phyloP scores from a whole-genome alignment of 1,284 basidiomycete genomes.

The Trametes versicolor region DNA sequence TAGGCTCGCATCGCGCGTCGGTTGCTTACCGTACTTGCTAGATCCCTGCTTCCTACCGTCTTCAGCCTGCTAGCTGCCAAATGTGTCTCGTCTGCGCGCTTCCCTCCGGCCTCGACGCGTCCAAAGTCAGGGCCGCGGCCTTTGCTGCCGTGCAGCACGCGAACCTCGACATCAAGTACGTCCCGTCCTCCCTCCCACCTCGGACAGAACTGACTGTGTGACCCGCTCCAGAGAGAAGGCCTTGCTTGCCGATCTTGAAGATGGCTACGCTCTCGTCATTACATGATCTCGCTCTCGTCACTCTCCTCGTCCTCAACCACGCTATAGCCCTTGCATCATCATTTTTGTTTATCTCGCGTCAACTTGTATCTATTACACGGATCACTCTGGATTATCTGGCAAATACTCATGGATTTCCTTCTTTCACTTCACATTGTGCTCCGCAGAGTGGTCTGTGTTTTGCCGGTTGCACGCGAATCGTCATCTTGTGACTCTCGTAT shows the following conservation, averaged over 20 bases:
- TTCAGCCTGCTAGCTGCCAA: conserved; percentile 69
- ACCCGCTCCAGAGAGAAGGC: conserved; percentile 54
- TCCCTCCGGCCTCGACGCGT: conserved; percentile 52
- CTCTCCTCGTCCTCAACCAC: conserved; percentile 19
- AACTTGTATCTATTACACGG: conserved; percentile 36
- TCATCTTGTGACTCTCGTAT: neutral
- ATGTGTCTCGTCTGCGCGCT: conserved; percentile 64
- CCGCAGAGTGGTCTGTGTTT: neutral
- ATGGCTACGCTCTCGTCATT: conserved; percentile 65
- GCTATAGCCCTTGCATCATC: conserved; percentile 25
- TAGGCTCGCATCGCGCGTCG: neutral
- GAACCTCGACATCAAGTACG: conserved; percentile 57
- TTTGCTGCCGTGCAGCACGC: conserved; percentile 57
- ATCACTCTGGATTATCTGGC: conserved; percentile 28
- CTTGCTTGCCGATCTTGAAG: conserved; percentile 59
- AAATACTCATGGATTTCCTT: conserved; percentile 17
- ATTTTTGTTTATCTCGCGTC: conserved; percentile 19
- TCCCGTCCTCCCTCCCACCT: conserved; percentile 9
- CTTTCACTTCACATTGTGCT: neutral
- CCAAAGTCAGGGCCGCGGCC: conserved; percentile 53
- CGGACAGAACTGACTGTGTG: conserved; percentile 17
- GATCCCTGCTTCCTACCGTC: conserved; percentile 67
- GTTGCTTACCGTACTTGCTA: conserved; percentile 39
- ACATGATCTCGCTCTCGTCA: conserved; percentile 46
- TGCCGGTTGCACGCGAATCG: neutral